Evolutionary conservation across 768 basidiomycete species (phyloP), one percentile per base, ranked within the genome.

Genomic region (Hygrophorus pudorinus): DNA sequence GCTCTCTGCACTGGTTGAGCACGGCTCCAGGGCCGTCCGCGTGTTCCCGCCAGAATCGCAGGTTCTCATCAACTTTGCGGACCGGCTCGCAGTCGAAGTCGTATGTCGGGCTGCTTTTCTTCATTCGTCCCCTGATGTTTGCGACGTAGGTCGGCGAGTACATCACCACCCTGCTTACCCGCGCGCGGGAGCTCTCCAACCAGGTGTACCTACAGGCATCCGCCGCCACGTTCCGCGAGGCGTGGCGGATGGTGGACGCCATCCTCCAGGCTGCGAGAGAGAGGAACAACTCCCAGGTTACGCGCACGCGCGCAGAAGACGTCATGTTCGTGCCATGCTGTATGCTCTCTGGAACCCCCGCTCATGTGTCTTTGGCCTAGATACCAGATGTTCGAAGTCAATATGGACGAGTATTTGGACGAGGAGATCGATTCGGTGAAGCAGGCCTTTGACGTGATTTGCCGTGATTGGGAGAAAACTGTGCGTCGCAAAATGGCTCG

Each of bases 321-420:
- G 76, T 93, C 34, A 71, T 94, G 84, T 94, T 56, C 54, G 80
- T 71, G 5, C 40, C 53, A 79, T 71, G 7, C 41, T 47, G 29
- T 41, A 27, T 31, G 34, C 7, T 24, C 12, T 39, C 3, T 8
- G 35, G 11, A 35, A 10, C 38, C 45, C 44, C 38, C 29, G 18
- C 51, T 56, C 38, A 49, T 53, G 35, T 9, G 44, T 21, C 37
- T 45, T 30, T 14, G 33, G 38, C 48, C 8, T 45, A 93, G 91
- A 10, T 94, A 89, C 59, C 76, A 73, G 37, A 96, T 97, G 90
- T 98, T 97, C 53, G 93, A 98, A 61, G 68, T 75, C 8, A 86
- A 93, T 59, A 96, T 98, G 89, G 93, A 96, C 57, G 93, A 97
- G 56, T 98, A 98, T 55, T 80, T 98, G 2, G 85, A 91, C 48